These are phyloP conservation scores for Medicago lupulina DNA, from an alignment of 306 rosid genomes.

Conservation along the genomic window DNA sequence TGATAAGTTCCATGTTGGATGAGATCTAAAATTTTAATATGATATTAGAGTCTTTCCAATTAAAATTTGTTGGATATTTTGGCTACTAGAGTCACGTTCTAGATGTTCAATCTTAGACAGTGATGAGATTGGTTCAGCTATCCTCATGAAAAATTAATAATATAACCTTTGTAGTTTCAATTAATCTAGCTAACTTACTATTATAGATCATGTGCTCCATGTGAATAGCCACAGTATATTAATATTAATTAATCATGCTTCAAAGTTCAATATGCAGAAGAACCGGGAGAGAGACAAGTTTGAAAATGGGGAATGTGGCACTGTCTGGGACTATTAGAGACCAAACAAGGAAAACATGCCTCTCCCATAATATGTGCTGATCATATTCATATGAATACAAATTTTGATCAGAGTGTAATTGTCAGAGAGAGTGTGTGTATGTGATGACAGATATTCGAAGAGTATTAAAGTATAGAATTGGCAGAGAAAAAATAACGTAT, in stretches of 20 bases:
- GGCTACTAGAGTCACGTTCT: too few relatives aligned
- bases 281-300: slow-evolving; percentile 9
- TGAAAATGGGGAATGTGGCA: slow-evolving; percentile 37
- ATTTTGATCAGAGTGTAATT: slow-evolving; percentile 37
- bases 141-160: slow-evolving; percentile 28
- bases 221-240: slow-evolving; percentile 1
- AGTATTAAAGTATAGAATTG: slow-evolving; percentile 42
- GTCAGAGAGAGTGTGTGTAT: slow-evolving; percentile 10
- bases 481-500: slow-evolving; percentile 34
- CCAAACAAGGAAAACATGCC: slow-evolving; percentile 45
- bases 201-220: slow-evolving; percentile 20
- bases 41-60: too few relatives aligned
- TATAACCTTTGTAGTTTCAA: background rate
- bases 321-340: slow-evolving; percentile 33
- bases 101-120: too few relatives aligned
- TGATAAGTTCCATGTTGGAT: too few relatives aligned
- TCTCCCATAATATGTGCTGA: slow-evolving; percentile 50
- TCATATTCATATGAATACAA: slow-evolving; percentile 33
- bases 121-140: background rate
- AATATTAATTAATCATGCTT: slow-evolving; percentile 8
- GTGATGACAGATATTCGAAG: slow-evolving; percentile 45
- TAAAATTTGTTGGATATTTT: too few relatives aligned
- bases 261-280: slow-evolving; percentile 26
- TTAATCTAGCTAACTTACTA: slow-evolving; percentile 14
- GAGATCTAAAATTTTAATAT: too few relatives aligned